Evolutionary conservation across 352 stramenopile species (phyloP).

Genomic region (Globisporangium heterothallicum): DNA sequence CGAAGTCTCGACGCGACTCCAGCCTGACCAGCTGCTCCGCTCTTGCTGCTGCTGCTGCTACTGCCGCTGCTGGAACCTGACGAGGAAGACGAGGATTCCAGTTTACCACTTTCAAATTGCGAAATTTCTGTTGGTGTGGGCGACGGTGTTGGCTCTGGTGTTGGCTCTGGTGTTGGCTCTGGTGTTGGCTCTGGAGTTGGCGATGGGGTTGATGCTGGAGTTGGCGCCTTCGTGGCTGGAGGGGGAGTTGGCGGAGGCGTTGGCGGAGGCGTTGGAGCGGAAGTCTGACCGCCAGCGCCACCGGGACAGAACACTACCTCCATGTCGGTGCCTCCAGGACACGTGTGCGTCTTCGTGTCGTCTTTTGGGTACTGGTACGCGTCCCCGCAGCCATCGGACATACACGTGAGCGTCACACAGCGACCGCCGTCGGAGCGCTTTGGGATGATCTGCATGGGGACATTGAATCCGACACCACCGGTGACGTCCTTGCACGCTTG

Average conservation of each 20-base stretch:
- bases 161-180: conserved; percentile 7
- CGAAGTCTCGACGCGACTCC: no score
- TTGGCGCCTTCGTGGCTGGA: conserved; percentile 16
- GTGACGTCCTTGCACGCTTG: conserved; percentile 50
- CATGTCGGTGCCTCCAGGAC: conserved; percentile 35
- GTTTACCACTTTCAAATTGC: conserved; percentile 8
- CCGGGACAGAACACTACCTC: conserved; percentile 55
- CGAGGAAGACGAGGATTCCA: conserved; percentile 6
- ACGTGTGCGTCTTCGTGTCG: conserved; percentile 67
- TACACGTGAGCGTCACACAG: conserved; percentile 49
- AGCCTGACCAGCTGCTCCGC: no score
- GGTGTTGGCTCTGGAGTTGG: conserved; percentile 15
- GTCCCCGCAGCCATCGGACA: conserved; percentile 45
- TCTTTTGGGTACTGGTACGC: conserved; percentile 67
- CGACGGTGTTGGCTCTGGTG: not conserved
- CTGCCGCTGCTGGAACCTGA: conserved; percentile 2
- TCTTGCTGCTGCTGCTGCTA: no score
- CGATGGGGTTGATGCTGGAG: conserved; percentile 23
- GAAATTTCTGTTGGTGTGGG: conserved; percentile 3
- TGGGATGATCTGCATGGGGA: conserved; percentile 56
- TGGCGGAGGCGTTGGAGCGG: conserved; percentile 19
- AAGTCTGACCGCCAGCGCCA: conserved; percentile 23
- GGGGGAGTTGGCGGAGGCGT: conserved; percentile 13
- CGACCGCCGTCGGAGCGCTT: conserved; percentile 24
- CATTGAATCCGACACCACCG: conserved; percentile 57